Conservation (phyloP, 2,329 filamentous ascomycete genomes). For the Venturia pyrina region DNA sequence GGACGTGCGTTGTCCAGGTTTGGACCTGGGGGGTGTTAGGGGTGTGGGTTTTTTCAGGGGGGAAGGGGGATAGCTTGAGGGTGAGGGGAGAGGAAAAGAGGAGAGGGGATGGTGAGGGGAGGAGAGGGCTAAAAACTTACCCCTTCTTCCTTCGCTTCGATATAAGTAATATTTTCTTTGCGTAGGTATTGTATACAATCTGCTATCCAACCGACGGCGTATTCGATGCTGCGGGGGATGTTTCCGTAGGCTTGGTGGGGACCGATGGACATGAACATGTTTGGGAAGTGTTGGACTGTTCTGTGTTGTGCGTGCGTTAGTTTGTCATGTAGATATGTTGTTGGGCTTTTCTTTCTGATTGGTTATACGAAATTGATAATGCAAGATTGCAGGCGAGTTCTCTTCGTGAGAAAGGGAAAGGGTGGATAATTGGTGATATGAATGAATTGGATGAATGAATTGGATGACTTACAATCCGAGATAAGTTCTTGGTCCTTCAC, state of each 20-base stretch:
- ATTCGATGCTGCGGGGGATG: slow-evolving; percentile 10
- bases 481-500: slow-evolving; percentile 7
- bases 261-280: slow-evolving; percentile 11
- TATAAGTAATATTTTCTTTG: neutral
- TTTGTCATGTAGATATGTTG: too few species aligned
- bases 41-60: neutral
- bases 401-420: too few species aligned
- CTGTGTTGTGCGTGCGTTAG: neutral
- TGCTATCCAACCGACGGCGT: slow-evolving; percentile 9
- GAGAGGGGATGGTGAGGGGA: too few species aligned
- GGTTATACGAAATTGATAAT: too few species aligned
- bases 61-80: too few species aligned
- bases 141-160: slow-evolving; percentile 4
- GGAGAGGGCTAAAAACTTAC: neutral
- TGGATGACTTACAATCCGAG: slow-evolving; percentile 7
- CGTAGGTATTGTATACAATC: slow-evolving; percentile 4
- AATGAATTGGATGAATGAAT: too few species aligned
- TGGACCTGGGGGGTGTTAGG: neutral
- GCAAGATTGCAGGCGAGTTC: too few species aligned
- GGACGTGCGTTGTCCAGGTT: slow-evolving; percentile 10
- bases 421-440: too few species aligned
- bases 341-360: too few species aligned
- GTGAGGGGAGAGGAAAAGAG: too few species aligned
- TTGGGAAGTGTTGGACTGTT: slow-evolving; percentile 8
- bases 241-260: slow-evolving; percentile 11